phyloP scores from a whole-genome alignment of 192 early-diverging fungal genomes.

The Entomortierella chlamydospora region DNA sequence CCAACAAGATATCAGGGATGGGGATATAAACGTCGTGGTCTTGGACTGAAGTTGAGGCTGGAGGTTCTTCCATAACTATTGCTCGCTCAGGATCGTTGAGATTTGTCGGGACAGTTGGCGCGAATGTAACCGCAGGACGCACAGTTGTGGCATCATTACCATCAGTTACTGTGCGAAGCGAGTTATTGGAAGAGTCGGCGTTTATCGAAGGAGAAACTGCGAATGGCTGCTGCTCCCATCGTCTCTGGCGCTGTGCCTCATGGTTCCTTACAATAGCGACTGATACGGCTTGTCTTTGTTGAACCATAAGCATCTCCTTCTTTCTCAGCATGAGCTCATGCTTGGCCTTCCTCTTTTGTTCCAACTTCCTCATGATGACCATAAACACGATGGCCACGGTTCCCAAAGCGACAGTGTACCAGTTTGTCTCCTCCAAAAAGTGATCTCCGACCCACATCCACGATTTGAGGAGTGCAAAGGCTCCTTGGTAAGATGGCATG shows the following conservation, averaged over 20 bases:
- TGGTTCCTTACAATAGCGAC: constrained; percentile 22
- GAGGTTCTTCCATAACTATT: neutral
- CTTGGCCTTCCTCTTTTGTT: constrained; percentile 28
- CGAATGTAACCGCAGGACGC: constrained; percentile 11
- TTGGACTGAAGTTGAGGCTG: neutral
- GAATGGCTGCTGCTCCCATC: constrained; percentile 12
- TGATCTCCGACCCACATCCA: constrained; percentile 40
- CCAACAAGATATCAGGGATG: constrained; percentile 50
- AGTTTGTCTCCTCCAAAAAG: constrained; percentile 34
- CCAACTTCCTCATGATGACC: constrained; percentile 29
- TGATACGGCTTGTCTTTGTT: constrained; percentile 37
- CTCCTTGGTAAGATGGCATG: constrained; percentile 30
- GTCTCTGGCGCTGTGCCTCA: constrained; percentile 26
- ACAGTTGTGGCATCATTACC: neutral
- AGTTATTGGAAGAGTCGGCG: constrained; percentile 24
- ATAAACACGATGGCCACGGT: constrained; percentile 42
- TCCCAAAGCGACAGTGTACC: constrained; percentile 42
- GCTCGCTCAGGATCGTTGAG: constrained; percentile 23
- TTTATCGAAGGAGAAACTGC: neutral
- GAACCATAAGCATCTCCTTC: constrained; percentile 34
- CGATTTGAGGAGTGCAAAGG: constrained; percentile 41
- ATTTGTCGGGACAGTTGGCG: neutral
- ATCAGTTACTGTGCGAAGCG: constrained; percentile 25
- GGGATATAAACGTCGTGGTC: constrained; percentile 42
- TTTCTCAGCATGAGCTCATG: constrained; percentile 30